Percentiles rank a stretch among this genome's conserved stretches.
Conservation (phyloP, 2,329 filamentous ascomycete species). For the Cytospora schulzeri region DNA sequence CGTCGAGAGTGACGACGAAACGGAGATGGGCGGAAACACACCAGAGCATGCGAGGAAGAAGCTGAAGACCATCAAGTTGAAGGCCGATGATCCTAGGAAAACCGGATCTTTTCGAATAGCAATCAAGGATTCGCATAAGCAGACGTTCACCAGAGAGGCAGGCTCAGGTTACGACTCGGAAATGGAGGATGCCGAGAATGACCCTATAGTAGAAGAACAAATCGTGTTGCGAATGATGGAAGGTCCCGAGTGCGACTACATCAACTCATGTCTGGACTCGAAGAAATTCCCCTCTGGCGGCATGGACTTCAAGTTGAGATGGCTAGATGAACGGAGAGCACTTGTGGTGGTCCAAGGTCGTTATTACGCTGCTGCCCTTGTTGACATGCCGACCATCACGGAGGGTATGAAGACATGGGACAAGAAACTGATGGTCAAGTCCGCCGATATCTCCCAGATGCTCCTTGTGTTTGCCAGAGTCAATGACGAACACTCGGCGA, state of each 20-base stretch:
- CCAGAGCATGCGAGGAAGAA: constrained; percentile 36
- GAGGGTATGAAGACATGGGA: constrained; percentile 96
- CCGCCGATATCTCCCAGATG: constrained; percentile 88
- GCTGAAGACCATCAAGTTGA: constrained; percentile 40
- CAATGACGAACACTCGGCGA: constrained; percentile 65
- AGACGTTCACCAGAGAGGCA: constrained; percentile 56
- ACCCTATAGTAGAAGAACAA: constrained; percentile 87
- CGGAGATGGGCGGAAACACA: constrained; percentile 40
- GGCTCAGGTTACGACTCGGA: constrained; percentile 97
- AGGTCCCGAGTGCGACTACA: constrained; percentile 83
- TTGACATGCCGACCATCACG: constrained; percentile 84
- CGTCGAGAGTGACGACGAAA: constrained; percentile 51
- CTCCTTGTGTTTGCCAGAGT: constrained; percentile 75
- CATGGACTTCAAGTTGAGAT: constrained; percentile 78
- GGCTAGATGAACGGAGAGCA: constrained; percentile 77
- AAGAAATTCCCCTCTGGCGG: constrained; percentile 49
- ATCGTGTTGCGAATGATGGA: constrained; percentile 88
- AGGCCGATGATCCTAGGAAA: constrained; percentile 9
- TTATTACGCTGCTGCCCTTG: constrained; percentile 75
- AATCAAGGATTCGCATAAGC: constrained; percentile 50
- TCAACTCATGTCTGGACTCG: constrained; percentile 41
- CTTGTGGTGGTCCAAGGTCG: constrained; percentile 69
- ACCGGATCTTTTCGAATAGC: constrained; percentile 16
- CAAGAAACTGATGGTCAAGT: constrained; percentile 83
- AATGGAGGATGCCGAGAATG: constrained; percentile 83